A percentile compares a stretch with the other conserved stretches of the same genome.
Evolutionary conservation across 352 stramenopile species (phyloP).

Genomic region (Phytophthora citrophthora): DNA sequence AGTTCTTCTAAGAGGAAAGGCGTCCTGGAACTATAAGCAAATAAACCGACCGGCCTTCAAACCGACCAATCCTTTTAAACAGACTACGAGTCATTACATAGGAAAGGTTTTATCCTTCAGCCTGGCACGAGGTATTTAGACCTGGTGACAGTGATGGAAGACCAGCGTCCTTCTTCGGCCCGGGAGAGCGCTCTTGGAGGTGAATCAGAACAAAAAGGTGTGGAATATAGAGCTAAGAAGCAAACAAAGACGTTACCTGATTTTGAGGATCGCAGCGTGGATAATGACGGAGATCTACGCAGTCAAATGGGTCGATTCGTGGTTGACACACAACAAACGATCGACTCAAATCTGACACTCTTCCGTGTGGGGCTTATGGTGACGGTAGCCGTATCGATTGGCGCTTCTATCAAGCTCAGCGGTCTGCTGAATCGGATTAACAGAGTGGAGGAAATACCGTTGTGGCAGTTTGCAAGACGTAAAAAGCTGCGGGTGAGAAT

Average conservation of each 20-base stretch:
- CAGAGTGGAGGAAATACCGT: constrained; percentile 64
- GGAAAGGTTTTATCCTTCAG: too few species aligned
- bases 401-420: constrained; percentile 56
- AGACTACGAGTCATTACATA: too few species aligned
- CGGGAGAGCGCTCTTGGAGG: neutral
- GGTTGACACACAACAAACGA: constrained; percentile 46
- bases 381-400: constrained; percentile 49
- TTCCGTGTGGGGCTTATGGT: constrained; percentile 66
- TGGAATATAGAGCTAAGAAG: neutral
- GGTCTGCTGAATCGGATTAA: constrained; percentile 60
- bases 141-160: constrained; percentile 3
- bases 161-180: neutral
- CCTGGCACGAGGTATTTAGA: too few species aligned
- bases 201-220: neutral
- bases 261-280: neutral
- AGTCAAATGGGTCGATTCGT: constrained; percentile 42
- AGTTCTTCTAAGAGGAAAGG: constrained; percentile 14
- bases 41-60: too few species aligned
- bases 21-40: constrained; percentile 13
- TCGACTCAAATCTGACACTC: constrained; percentile 74
- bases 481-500: constrained; percentile 81
- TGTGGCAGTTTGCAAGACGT: constrained; percentile 64
- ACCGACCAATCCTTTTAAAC: too few species aligned
- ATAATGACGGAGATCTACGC: constrained; percentile 24
- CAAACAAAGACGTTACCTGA: neutral